These are phyloP conservation scores for Ophiostoma sp. DNA, from an alignment of 2,329 filamentous ascomycete genomes.

Conservation along the genomic window DNA sequence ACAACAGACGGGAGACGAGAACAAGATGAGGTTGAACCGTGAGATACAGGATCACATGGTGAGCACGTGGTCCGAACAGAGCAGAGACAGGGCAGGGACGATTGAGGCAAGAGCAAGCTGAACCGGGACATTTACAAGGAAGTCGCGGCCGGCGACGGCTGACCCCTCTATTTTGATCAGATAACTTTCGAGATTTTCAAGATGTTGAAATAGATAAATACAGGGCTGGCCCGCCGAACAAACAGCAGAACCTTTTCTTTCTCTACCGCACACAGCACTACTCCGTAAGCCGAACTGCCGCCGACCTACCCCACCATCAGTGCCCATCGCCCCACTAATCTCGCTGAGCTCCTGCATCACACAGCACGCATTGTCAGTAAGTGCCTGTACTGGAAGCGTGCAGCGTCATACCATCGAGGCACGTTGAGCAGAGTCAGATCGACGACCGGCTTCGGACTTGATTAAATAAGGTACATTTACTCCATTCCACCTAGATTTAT, in stretches of 20 bases:
- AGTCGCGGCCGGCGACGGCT: not conserved
- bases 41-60: not conserved
- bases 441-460: not conserved
- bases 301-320: slow-evolving; percentile 9
- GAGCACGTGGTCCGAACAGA: not conserved
- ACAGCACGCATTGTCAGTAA: not conserved
- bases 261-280: not conserved
- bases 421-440: not conserved
- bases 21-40: not conserved
- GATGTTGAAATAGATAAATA: not conserved
- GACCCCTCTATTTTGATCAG: slow-evolving; percentile 10
- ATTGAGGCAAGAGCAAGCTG: not conserved
- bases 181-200: not conserved
- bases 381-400: not conserved
- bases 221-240: not conserved
- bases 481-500: too few relatives aligned
- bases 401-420: not conserved
- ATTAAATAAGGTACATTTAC: not conserved
- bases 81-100: not conserved
- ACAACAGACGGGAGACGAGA: not conserved
- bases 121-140: not conserved
- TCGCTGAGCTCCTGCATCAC: slow-evolving; percentile 1
- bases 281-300: not conserved
- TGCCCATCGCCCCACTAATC: not conserved
- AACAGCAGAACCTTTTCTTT: not conserved